Conservation (phyloP, 2,329 filamentous ascomycete genomes). For the Beauveria bassiana region DNA sequence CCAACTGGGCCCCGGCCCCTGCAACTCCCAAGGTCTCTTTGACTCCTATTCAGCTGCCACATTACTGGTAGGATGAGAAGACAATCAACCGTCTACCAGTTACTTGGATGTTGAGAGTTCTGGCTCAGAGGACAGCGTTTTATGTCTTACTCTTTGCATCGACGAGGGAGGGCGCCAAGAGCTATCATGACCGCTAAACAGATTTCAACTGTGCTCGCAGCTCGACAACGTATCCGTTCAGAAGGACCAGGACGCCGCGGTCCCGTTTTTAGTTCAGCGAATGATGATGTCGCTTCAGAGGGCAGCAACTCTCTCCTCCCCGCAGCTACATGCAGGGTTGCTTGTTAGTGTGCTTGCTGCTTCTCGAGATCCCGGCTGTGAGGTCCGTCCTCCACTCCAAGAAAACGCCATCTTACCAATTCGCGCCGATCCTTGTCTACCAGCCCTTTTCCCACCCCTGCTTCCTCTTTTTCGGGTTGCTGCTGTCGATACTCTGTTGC, state of each 20-base stretch:
- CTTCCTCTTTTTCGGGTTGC: background rate
- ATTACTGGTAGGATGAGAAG: background rate
- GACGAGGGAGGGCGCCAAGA: background rate
- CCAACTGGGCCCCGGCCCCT: background rate
- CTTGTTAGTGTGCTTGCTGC: background rate
- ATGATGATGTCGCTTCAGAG: too few species aligned
- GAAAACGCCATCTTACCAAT: background rate
- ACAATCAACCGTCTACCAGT: background rate
- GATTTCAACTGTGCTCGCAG: too few species aligned
- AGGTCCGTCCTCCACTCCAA: conserved; percentile 1
- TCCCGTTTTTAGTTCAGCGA: too few species aligned
- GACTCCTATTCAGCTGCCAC: background rate
- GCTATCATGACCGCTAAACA: background rate
- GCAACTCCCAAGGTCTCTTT: background rate
- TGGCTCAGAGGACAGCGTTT: background rate
- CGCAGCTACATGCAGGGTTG: background rate
- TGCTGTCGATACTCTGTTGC: conserved; percentile 1
- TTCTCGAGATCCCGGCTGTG: conserved; percentile 7
- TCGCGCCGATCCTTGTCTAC: conserved; percentile 5
- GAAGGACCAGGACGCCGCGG: too few species aligned
- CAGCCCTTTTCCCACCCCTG: background rate
- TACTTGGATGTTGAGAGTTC: background rate
- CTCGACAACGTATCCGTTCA: too few species aligned
- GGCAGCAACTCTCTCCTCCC: too few species aligned
- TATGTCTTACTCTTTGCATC: background rate